Evolutionary conservation across 345 rosid genomes (phyloP).

Genomic region (Hypericum androsaemum): DNA sequence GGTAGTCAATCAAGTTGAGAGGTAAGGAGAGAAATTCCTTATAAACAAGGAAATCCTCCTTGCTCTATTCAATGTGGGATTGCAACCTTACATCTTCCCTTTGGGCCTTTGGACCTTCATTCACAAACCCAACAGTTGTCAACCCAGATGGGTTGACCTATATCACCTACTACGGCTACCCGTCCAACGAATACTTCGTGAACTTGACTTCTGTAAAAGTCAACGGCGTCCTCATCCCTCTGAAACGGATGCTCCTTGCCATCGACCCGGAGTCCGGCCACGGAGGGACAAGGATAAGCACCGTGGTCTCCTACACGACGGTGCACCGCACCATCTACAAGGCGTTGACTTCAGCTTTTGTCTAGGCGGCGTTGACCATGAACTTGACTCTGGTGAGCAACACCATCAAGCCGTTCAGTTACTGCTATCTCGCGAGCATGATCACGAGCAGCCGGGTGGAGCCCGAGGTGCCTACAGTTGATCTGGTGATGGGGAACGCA

Average conservation of each 20-base stretch:
- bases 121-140: no score
- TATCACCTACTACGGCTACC: no score
- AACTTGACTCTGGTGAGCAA: constrained; percentile 15
- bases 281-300: constrained; percentile 18
- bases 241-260: background rate
- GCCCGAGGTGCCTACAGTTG: constrained; percentile 20
- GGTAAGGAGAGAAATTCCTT: no score
- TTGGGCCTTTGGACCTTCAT: no score
- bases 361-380: constrained; percentile 8
- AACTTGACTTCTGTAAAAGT: constrained; percentile 2
- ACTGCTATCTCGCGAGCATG: constrained; percentile 17
- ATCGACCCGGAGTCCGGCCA: background rate
- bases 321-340: constrained; percentile 11
- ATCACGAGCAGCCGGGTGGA: constrained; percentile 10
- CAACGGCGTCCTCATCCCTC: background rate
- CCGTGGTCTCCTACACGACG: constrained; percentile 8
- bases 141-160: background rate
- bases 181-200: background rate
- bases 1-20: no score
- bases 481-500: constrained; percentile 19
- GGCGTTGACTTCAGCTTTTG: constrained; percentile 3
- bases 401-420: constrained; percentile 22
- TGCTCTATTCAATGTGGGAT: no score
- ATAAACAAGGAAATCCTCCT: no score
- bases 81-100: no score